phyloP scores from a whole-genome alignment of 1,139 yeast species.

The Saccharomycopsis hybrid region DNA sequence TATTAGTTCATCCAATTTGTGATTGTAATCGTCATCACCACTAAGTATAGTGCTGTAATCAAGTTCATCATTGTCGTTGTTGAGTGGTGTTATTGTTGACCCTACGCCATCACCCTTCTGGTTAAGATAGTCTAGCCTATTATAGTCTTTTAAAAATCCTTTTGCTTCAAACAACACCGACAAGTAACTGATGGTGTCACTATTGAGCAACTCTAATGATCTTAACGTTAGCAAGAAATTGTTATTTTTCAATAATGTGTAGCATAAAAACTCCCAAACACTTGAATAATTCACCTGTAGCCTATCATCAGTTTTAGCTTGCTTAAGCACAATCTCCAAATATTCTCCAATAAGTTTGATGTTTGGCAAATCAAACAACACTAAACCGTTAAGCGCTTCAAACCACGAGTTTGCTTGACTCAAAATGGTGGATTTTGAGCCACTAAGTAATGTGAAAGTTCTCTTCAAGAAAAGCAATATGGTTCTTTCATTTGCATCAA shows the following conservation, averaged over 20 bases:
- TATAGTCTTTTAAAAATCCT: conserved; percentile 49
- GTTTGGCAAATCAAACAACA: conserved; percentile 57
- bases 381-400: conserved; percentile 57
- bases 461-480: conserved; percentile 14
- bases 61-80: conserved; percentile 18
- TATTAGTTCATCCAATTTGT: conserved; percentile 22
- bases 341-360: conserved; percentile 39
- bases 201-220: conserved; percentile 54
- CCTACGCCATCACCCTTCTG: not conserved
- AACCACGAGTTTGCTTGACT: conserved; percentile 57
- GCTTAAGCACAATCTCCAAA: conserved; percentile 28
- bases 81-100: no score
- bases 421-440: conserved; percentile 47
- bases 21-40: conserved; percentile 24
- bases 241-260: conserved; percentile 52
- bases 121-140: conserved; percentile 16
- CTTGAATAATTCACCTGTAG: conserved; percentile 35
- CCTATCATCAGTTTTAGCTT: conserved; percentile 25
- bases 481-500: conserved; percentile 1
- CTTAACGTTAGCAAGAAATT: conserved; percentile 50
- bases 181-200: conserved; percentile 60
- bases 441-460: conserved; percentile 32
- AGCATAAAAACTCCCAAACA: conserved; percentile 57
- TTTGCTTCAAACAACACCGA: conserved; percentile 60
- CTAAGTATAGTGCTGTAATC: conserved; percentile 2